These are phyloP conservation scores for Teratosphaeria nubilosa DNA, from an alignment of 2,329 filamentous ascomycete genomes.

Conservation along the genomic window DNA sequence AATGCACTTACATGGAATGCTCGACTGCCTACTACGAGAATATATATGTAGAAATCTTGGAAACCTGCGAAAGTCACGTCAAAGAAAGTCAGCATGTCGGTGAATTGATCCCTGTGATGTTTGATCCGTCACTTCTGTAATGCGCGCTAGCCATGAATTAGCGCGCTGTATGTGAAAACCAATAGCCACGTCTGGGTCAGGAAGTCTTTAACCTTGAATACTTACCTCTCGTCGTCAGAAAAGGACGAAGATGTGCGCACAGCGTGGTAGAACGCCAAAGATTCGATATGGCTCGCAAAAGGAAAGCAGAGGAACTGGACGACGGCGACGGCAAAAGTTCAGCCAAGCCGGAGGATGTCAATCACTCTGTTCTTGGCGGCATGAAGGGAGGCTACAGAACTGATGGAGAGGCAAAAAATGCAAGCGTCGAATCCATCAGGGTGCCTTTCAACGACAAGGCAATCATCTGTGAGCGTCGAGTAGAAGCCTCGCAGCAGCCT, in stretches of 20 bases:
- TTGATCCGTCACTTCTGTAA: not conserved
- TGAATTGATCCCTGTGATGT: not conserved
- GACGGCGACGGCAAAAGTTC: not conserved
- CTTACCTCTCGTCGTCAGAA: not conserved
- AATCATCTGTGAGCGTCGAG: conserved; percentile 10
- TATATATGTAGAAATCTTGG: not conserved
- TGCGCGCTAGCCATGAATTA: not conserved
- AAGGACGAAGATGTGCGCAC: not conserved
- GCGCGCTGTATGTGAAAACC: not conserved
- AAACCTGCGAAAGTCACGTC: not conserved
- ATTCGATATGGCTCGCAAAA: not conserved
- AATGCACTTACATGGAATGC: not conserved
- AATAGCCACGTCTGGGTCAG: not conserved
- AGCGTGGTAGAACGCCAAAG: not conserved
- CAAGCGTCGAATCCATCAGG: conserved; percentile 4
- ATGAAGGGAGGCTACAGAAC: not conserved
- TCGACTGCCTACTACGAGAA: not conserved
- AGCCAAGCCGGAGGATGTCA: not conserved
- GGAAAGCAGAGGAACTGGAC: not conserved
- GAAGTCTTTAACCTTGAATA: not conserved
- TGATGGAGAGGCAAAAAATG: not conserved
- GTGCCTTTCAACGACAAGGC: conserved; percentile 12
- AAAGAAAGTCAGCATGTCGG: not conserved
- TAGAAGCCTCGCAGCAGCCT: conserved; percentile 1
- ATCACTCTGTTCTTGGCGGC: not conserved